Evolutionary conservation across 306 rosid genomes (phyloP).

Genomic region (Quercus agrifolia): DNA sequence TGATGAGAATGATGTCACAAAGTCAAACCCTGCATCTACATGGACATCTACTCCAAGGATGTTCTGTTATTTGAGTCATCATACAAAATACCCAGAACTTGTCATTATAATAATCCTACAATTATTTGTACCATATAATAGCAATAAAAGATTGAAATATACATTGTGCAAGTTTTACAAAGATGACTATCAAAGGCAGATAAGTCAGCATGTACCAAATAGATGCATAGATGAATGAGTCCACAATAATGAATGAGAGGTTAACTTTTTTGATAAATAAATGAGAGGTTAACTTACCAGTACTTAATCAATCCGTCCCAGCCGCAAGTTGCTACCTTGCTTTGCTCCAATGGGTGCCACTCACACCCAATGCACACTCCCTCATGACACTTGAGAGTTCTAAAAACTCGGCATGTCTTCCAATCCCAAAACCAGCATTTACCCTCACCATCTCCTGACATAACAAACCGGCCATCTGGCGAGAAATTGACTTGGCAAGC

Average conservation of each 20-base stretch:
- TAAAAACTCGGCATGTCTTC: conserved; percentile 96
- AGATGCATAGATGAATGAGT: background rate
- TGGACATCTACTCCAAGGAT: background rate
- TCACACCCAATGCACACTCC: conserved; percentile 88
- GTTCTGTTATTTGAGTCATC: background rate
- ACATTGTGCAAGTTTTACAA: background rate
- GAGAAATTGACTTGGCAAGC: conserved; percentile 96
- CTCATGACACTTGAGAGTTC: conserved; percentile 91
- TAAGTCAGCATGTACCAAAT: conserved; percentile 7
- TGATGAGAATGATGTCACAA: background rate
- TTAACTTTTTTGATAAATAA: too few relatives aligned
- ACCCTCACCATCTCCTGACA: conserved; percentile 96
- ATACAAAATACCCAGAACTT: background rate
- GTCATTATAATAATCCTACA: background rate
- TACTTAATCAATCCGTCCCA: conserved; percentile 98
- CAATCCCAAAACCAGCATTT: conserved; percentile 99
- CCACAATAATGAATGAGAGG: background rate
- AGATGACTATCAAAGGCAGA: background rate
- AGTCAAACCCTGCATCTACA: too few relatives aligned
- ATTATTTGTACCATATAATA: background rate
- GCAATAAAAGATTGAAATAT: background rate
- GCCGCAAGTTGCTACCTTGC: conserved; percentile 97
- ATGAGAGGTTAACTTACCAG: conserved; percentile 58
- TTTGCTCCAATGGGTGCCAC: conserved; percentile 97
- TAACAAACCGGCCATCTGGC: conserved; percentile 93